A percentile compares a stretch with the other conserved stretches of the same genome.
Evolutionary conservation across 1,284 basidiomycete genomes (phyloP).

Genomic region (Calocybe gambosa): DNA sequence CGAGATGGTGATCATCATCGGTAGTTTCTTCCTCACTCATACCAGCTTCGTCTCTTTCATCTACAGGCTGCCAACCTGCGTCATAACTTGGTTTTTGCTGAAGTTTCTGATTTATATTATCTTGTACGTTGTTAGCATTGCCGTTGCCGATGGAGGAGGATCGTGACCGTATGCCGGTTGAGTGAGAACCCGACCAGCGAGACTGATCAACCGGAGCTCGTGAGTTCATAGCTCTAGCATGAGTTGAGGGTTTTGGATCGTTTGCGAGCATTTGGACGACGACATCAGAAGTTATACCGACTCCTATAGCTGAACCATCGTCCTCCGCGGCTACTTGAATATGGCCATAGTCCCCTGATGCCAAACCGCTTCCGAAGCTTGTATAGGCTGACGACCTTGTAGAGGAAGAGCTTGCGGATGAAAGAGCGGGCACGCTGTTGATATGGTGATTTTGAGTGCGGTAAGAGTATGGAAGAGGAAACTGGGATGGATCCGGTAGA

Average conservation of each 20-base stretch:
- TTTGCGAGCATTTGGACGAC: constrained; percentile 53
- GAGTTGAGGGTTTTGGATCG: constrained; percentile 40
- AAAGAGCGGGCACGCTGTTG: constrained; percentile 48
- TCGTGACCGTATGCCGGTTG: constrained; percentile 54
- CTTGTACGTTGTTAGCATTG: constrained; percentile 37
- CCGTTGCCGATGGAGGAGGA: constrained; percentile 58
- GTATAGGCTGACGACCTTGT: constrained; percentile 74
- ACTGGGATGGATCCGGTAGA: constrained; percentile 59
- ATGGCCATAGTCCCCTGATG: constrained; percentile 54
- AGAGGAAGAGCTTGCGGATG: constrained; percentile 63
- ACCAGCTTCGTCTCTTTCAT: constrained; percentile 68
- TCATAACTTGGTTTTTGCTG: constrained; percentile 67
- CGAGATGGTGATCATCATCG: constrained; percentile 46
- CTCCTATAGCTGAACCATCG: constrained; percentile 44
- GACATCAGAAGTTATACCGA: constrained; percentile 58
- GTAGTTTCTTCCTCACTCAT: constrained; percentile 70
- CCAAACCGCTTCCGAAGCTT: constrained; percentile 53
- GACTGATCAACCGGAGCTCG: constrained; percentile 47
- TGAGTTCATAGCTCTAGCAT: constrained; percentile 33
- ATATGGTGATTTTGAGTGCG: constrained; percentile 38
- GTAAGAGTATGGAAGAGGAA: constrained; percentile 48
- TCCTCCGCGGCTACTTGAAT: constrained; percentile 61
- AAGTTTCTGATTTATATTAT: constrained; percentile 38
- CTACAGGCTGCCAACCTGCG: constrained; percentile 63
- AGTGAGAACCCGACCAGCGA: constrained; percentile 65